phyloP scores from a whole-genome alignment of 176 grass and related monocot species.

The Secale cereale region DNA sequence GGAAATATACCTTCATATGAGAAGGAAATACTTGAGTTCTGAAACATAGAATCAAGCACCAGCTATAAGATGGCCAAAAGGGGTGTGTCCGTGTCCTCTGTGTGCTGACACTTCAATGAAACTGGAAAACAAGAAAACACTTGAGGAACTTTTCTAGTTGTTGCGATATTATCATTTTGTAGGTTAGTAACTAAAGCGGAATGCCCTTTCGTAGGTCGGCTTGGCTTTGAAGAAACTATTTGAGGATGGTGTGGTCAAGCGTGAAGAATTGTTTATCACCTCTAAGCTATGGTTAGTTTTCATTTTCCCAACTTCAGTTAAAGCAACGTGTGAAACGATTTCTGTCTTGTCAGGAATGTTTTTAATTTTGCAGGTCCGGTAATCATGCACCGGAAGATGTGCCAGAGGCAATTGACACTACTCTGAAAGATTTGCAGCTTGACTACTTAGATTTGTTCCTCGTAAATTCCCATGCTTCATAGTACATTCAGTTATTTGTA shows the following conservation, averaged over 20 bases:
- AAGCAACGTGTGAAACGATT: neutral
- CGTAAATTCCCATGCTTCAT: conserved; percentile 20
- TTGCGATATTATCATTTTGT: neutral
- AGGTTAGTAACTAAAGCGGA: no score
- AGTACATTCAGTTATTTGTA: neutral
- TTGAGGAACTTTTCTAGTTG: neutral
- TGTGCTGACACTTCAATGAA: neutral
- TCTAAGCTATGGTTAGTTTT: conserved; percentile 71
- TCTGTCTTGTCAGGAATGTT: neutral
- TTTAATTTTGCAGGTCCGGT: conserved; percentile 23
- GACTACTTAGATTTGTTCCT: conserved; percentile 39
- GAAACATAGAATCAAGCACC: neutral
- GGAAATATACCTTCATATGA: neutral
- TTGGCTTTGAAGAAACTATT: conserved; percentile 68
- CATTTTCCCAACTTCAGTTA: conserved; percentile 6
- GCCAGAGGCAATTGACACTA: neutral
- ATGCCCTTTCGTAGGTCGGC: conserved; percentile 39
- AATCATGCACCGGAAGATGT: conserved; percentile 45
- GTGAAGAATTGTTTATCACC: conserved; percentile 76
- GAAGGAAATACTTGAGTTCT: neutral
- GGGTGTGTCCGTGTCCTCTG: no score
- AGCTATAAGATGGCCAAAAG: neutral
- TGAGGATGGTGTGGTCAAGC: conserved; percentile 58
- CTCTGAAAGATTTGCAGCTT: conserved; percentile 37
- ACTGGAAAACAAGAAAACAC: neutral